phyloP scores from a whole-genome alignment of 2,329 filamentous ascomycete genomes.

The Colletotrichum simmondsii region DNA sequence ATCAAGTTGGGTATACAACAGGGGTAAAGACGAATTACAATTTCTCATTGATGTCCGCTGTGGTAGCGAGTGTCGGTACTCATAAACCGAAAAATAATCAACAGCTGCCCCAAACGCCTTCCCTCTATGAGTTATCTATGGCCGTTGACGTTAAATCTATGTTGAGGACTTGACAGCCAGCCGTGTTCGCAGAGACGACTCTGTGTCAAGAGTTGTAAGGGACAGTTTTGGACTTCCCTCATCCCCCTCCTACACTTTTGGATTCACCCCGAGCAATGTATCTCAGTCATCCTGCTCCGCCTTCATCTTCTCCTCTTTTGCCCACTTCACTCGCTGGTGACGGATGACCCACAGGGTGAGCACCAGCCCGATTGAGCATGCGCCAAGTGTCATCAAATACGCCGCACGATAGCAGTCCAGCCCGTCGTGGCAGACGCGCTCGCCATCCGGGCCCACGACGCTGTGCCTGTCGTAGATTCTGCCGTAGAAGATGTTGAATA shows the following conservation, averaged over 20 bases:
- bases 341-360: slow-evolving; percentile 79
- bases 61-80: not conserved
- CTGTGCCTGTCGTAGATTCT: slow-evolving; percentile 85
- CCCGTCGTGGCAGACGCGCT: slow-evolving; percentile 81
- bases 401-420: slow-evolving; percentile 83
- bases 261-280: not conserved
- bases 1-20: not conserved
- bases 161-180: not conserved
- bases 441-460: slow-evolving; percentile 72
- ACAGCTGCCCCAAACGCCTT: not conserved
- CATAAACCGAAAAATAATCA: not conserved
- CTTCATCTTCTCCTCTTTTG: slow-evolving; percentile 48
- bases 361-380: slow-evolving; percentile 75
- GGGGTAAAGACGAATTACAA: not conserved
- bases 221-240: not conserved
- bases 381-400: slow-evolving; percentile 81
- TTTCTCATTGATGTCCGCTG: not conserved
- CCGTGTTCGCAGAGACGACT: not conserved
- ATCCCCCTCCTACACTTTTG: not conserved
- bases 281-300: slow-evolving; percentile 50
- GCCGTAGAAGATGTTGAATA: slow-evolving; percentile 95
- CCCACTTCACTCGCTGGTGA: slow-evolving; percentile 59
- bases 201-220: not conserved
- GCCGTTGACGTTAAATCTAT: not conserved
- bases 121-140: not conserved